Evolutionary conservation across 2,329 filamentous ascomycete species (phyloP).

Genomic region (Ascochyta clinopodiicola): DNA sequence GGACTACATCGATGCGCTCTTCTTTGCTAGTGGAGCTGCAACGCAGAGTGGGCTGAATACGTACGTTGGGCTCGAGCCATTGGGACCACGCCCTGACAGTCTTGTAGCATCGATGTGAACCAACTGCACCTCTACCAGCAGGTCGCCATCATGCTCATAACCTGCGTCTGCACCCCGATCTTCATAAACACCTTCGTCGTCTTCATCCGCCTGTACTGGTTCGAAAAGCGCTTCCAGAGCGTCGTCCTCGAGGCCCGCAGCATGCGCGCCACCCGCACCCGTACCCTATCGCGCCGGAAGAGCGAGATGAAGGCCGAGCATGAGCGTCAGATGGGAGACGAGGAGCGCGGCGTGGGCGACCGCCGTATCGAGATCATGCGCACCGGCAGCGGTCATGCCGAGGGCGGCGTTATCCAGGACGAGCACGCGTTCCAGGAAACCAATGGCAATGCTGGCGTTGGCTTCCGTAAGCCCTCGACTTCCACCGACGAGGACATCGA

Average conservation of each 20-base stretch:
- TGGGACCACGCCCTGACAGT: conserved; percentile 19
- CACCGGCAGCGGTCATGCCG: conserved; percentile 57
- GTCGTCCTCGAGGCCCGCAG: conserved; percentile 76
- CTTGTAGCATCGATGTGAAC: conserved; percentile 57
- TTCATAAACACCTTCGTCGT: conserved; percentile 72
- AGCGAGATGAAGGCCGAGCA: conserved; percentile 55
- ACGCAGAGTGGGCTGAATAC: conserved; percentile 96
- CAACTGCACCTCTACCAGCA: conserved; percentile 57
- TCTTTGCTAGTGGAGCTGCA: conserved; percentile 83
- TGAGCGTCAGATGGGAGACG: conserved; percentile 53
- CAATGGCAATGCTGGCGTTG: conserved; percentile 37
- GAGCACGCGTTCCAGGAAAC: conserved; percentile 54
- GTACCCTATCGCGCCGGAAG: conserved; percentile 63
- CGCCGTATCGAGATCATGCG: conserved; percentile 72
- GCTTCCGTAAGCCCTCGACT: conserved; percentile 3
- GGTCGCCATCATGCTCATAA: conserved; percentile 53
- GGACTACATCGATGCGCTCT: conserved; percentile 83
- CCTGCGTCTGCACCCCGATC: conserved; percentile 50
- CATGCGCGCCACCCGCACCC: conserved; percentile 64
- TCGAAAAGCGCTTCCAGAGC: conserved; percentile 92
- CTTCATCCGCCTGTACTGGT: conserved; percentile 94
- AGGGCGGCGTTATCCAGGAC: conserved; percentile 66
- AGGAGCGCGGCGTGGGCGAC: conserved; percentile 70
- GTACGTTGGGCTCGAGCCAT: conserved; percentile 33
- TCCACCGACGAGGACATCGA: conserved; percentile 14